These are phyloP conservation scores for Aspergillus sparsus DNA, from an alignment of 495 filamentous ascomycete genomes.

Conservation along the genomic window DNA sequence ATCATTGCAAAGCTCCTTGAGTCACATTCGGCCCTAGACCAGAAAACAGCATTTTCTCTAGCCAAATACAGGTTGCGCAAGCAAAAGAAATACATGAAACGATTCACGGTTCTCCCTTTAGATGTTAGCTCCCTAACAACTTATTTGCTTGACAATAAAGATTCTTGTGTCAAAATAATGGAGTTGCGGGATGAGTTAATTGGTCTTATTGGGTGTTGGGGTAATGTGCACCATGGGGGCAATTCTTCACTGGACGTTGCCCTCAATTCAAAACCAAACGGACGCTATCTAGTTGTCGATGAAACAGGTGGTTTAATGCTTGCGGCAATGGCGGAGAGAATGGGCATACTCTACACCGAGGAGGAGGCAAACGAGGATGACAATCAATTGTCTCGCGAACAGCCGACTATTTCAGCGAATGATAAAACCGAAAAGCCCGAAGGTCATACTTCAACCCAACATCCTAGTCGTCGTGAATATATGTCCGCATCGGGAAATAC, in stretches of 20 bases:
- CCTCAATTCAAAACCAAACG: conserved; percentile 47
- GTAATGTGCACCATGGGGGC: conserved; percentile 59
- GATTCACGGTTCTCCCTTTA: conserved; percentile 81
- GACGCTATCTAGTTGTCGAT: conserved; percentile 86
- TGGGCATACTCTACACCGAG: conserved; percentile 74
- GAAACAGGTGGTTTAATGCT: conserved; percentile 86
- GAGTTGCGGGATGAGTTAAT: conserved; percentile 87
- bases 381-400: conserved; percentile 9
- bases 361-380: conserved; percentile 38
- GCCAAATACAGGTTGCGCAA: conserved; percentile 96
- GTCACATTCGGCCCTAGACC: conserved; percentile 80
- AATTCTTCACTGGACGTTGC: conserved; percentile 33
- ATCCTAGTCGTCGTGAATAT: conserved; percentile 29
- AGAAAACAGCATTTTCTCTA: conserved; percentile 91
- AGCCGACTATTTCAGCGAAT: neutral
- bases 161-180: conserved; percentile 69
- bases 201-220: conserved; percentile 66
- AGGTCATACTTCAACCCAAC: conserved; percentile 13
- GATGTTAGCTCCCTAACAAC: conserved; percentile 73
- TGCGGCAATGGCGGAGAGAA: conserved; percentile 85
- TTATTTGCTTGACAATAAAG: conserved; percentile 74
- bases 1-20: conserved; percentile 83
- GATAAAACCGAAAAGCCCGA: conserved; percentile 15
- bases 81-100: conserved; percentile 84
- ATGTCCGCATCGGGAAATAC: conserved; percentile 71